Evolutionary conservation across 2,329 filamentous ascomycete genomes (phyloP).

Genomic region (Hirsutella minnesotensis): DNA sequence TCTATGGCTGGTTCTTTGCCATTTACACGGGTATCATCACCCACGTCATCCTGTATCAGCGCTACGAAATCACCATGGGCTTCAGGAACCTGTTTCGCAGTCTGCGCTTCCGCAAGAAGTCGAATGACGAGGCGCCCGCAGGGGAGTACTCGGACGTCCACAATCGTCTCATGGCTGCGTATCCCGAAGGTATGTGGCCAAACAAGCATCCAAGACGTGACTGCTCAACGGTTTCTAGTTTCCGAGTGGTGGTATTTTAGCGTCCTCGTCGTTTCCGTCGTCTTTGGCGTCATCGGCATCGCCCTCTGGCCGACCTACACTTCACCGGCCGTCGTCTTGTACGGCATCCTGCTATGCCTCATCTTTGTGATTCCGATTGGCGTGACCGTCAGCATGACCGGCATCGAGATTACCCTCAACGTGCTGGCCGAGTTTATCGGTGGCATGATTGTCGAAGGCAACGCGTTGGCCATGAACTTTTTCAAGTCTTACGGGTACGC

Average conservation of each 20-base stretch:
- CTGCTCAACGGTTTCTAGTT: slow-evolving; percentile 9
- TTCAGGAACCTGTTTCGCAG: slow-evolving; percentile 19
- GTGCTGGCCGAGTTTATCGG: slow-evolving; percentile 36
- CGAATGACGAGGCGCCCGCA: slow-evolving; percentile 3
- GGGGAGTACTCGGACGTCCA: slow-evolving; percentile 24
- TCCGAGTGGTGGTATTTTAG: slow-evolving; percentile 35
- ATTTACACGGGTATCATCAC: slow-evolving; percentile 27
- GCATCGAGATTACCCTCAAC: slow-evolving; percentile 27
- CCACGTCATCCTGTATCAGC: slow-evolving; percentile 27
- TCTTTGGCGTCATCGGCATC: slow-evolving; percentile 22
- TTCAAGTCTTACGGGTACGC: slow-evolving; percentile 30
- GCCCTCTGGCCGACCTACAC: slow-evolving; percentile 30
- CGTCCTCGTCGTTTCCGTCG: slow-evolving; percentile 17
- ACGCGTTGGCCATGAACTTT: slow-evolving; percentile 33
- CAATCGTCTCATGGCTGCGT: slow-evolving; percentile 32
- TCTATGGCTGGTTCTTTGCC: slow-evolving; percentile 29
- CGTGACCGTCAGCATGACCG: slow-evolving; percentile 31
- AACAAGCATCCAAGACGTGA: too few relatives aligned
- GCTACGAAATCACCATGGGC: slow-evolving; percentile 23
- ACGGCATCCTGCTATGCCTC: slow-evolving; percentile 27
- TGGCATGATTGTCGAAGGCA: slow-evolving; percentile 28
- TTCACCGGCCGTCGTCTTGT: slow-evolving; percentile 27
- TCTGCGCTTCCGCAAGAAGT: slow-evolving; percentile 12
- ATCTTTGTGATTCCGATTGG: slow-evolving; percentile 32
- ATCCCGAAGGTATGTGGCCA: slow-evolving; percentile 21